A percentile compares a stretch with the other conserved stretches of the same genome.
Evolutionary conservation across 176 grass and related monocot species (phyloP).

Genomic region (Triticum turgidum): DNA sequence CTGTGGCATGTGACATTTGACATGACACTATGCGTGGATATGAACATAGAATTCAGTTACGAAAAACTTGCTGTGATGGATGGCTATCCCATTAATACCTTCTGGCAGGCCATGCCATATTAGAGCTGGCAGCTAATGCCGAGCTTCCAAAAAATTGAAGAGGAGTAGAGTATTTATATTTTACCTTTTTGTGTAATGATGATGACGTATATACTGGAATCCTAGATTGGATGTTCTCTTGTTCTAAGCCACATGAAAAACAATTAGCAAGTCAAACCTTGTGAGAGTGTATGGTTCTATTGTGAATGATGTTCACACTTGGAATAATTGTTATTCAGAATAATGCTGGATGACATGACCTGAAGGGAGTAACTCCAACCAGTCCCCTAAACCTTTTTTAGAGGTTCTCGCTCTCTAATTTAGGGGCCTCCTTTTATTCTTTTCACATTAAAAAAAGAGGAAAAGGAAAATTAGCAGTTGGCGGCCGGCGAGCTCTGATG

Average conservation of each 20-base stretch:
- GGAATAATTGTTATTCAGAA: neutral
- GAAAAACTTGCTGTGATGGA: neutral
- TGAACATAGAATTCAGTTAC: neutral
- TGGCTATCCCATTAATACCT: neutral
- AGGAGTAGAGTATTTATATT: neutral
- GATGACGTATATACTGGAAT: neutral
- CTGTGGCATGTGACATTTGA: neutral
- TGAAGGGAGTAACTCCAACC: neutral
- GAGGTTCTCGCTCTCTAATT: too few relatives aligned
- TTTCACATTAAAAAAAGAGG: too few relatives aligned
- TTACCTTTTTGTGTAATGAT: neutral
- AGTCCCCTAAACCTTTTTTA: too few relatives aligned
- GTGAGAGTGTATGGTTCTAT: neutral
- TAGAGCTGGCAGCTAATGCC: neutral
- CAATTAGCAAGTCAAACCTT: neutral
- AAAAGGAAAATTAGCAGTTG: too few relatives aligned
- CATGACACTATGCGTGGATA: neutral
- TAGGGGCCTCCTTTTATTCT: too few relatives aligned
- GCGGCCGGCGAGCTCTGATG: too few relatives aligned
- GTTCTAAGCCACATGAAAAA: neutral
- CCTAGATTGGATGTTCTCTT: neutral
- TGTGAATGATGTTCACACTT: neutral
- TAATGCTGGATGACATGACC: neutral
- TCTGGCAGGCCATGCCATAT: neutral
- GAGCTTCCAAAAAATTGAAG: neutral